Evolutionary conservation across 306 rosid genomes (phyloP), one percentile per base, ranked within the genome.

Genomic region (Corylus americana): DNA sequence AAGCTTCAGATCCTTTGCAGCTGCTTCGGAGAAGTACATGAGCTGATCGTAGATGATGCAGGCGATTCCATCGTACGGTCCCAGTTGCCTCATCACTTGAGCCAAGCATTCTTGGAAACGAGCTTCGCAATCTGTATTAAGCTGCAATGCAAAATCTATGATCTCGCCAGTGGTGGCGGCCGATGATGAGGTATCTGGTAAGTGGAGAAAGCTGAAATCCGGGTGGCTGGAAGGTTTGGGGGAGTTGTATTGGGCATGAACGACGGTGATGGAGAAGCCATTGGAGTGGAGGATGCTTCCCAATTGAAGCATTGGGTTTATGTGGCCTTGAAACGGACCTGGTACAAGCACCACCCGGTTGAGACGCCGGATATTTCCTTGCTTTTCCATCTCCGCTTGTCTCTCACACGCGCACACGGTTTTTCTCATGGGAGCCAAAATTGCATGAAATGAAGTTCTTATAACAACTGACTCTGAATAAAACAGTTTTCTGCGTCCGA

Each of bases 251-350:
- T 71, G 37, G 57, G 83, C 54, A 57, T 84, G 90, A 63, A 79
- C 86, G 1, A 87, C 31, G 20, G 83, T 85, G 57, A 88, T 80
- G 76, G 82, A 78, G 68, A 88, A 85, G 6, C 91, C 91, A 45
- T 73, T 83, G 8, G 87, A 88, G 17, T 85, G 79, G 63, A 85
- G 91, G 8, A 73, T 49, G n/a, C 67, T 45, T 14, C 84, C 91
- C 18, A 87, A 61, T 0, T 87, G 87, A 74, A 82, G 79, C 86
- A 88, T 84, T 0, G 87, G 86, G 1, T 81, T 83, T 50, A 76
- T 47, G 85, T 89, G 88, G 10, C 89, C 86, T 0, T 85, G 83
- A n/a, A 83, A 77, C 42, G 87, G 90, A 2, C 80, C 63, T 20
- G 78, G 62, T 8, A 85, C 74, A 11, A 87, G 35, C 72, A 82